These are phyloP conservation scores for Curvularia sp. DNA, from an alignment of 2,329 filamentous ascomycete species.

Conservation along the genomic window DNA sequence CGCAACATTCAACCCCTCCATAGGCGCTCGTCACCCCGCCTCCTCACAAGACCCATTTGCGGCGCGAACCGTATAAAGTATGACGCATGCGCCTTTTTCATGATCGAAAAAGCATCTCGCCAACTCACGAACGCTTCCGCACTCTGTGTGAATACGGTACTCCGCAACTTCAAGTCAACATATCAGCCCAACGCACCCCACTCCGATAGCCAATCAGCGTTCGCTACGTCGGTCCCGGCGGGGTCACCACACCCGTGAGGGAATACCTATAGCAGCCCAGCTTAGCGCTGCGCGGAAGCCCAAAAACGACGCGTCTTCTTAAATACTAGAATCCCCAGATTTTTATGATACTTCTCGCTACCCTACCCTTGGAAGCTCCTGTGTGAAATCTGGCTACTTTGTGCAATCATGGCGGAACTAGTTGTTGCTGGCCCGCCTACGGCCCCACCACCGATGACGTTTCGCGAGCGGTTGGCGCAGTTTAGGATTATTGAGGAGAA, in stretches of 20 bases:
- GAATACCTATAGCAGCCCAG: conserved; percentile 43
- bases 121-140: conserved; percentile 33
- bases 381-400: conserved; percentile 12
- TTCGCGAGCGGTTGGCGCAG: conserved; percentile 47
- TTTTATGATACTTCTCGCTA: conserved; percentile 7
- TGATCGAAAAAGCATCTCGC: conserved; percentile 20
- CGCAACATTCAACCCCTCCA: conserved; percentile 4
- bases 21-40: conserved; percentile 9
- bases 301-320: conserved; percentile 39
- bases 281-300: conserved; percentile 37
- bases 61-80: conserved; percentile 27
- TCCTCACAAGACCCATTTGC: conserved; percentile 18
- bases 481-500: conserved; percentile 50
- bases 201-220: conserved; percentile 40
- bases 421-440: conserved; percentile 19
- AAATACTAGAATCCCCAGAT: conserved; percentile 41
- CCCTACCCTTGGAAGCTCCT: conserved; percentile 12
- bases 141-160: conserved; percentile 35
- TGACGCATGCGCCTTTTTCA: conserved; percentile 17
- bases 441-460: conserved; percentile 32
- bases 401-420: conserved; percentile 18
- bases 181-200: conserved; percentile 40
- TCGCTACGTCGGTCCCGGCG: conserved; percentile 46
- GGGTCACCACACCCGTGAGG: conserved; percentile 41
- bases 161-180: conserved; percentile 35